Evolutionary conservation across 2,329 filamentous ascomycete species (phyloP), one percentile per base, ranked within the genome.

Genomic region (Trichoderma afroharzianum): DNA sequence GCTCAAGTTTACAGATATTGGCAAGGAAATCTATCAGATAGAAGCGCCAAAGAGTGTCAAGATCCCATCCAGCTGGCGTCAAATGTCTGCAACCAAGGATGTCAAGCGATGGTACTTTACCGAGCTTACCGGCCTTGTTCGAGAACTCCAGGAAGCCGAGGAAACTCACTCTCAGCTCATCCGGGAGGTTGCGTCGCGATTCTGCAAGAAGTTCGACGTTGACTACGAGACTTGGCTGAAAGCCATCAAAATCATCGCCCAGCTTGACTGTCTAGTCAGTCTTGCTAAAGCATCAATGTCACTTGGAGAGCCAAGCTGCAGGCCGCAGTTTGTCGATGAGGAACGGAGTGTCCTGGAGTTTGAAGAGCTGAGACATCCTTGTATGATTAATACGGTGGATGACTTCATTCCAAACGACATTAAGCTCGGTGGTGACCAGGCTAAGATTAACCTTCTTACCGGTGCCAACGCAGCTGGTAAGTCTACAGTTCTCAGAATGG

Each of bases 381-480:
- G 96, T 83, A 97, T 99, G 88, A 86, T 95, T 73, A 93, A 92
- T 73, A 93, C 91, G 3, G 93, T 97, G 2, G 91, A 92, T 68
- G 95, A 98, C 81, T 99, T 99, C 78, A 99, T 99, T 73, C 96
- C 96, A 4, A 99, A 99, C 77, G 93, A 98, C 78, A 90, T 99
- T 74, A 89, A 90, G 72, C 89, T 99, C 3, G 96, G 96, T 72
- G 96, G 96, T 6, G 85, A 91, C 11, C 85, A 87, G 8, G 86
- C 94, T 68, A 98, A 95, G 77, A 95, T 99, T 76, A 94, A 93
- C 76, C 85, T 99, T 33, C 88, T 99, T 50, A 99, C 96, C 1
- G 96, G 96, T 79, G 96, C 96, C 72, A 99, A 99, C 78, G 96
- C 96, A 9, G 96, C 96, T 63, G 96, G 96, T 79, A 99, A 99